Base-by-base conservation (phyloP, 108 stramenopile genomes). In the Nitzschia sp. region DNA sequence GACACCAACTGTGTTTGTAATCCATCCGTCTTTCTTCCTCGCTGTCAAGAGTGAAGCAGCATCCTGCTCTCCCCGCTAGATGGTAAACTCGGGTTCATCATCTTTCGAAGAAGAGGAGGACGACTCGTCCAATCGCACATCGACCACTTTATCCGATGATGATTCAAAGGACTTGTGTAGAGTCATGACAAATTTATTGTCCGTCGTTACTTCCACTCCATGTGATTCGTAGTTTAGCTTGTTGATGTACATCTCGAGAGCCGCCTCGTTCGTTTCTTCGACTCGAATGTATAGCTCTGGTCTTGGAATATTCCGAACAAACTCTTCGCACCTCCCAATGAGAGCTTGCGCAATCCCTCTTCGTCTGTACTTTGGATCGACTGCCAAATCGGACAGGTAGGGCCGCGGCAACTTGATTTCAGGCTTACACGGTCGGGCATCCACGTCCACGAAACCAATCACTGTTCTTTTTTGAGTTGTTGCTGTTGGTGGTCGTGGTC, bases 361-460 rank as follows among this genome's bases (percentile, higher is more conserved):
- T 41, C 84, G 68, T 41, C 80, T 69, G 58, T 61, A 79, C 9
- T 68, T 23, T 0, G 66, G 75, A 57, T 72, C 46, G 25, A 85
- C 67, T 19, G 62, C 62, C 45, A 85, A 54, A 58, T 85, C 84
- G 8, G 76, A 78, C 9, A 85, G 28, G 53, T 81, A 81, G 5
- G 84, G 84, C 26, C 84, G 67, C 0, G 84, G 84, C 26, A 72
- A 45, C 32, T 45, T 26, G n/a, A 71, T 34, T 53, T 76, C 31
- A 2, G 56, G 63, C 28, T 1, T 2, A 26, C 53, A 63, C 19
- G 73, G 66, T 16, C 84, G 67, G 41, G 59, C 76, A 46, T 85
- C 84, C 4, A 85, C 48, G 57, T 85, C 84, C 21, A 63, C 71
- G 70, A 85, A 85, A 2, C 77, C 84, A 54, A 85, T 64, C n/a